Conservation (phyloP, 2,329 filamentous ascomycete species). For the Xylariaceae sp. region DNA sequence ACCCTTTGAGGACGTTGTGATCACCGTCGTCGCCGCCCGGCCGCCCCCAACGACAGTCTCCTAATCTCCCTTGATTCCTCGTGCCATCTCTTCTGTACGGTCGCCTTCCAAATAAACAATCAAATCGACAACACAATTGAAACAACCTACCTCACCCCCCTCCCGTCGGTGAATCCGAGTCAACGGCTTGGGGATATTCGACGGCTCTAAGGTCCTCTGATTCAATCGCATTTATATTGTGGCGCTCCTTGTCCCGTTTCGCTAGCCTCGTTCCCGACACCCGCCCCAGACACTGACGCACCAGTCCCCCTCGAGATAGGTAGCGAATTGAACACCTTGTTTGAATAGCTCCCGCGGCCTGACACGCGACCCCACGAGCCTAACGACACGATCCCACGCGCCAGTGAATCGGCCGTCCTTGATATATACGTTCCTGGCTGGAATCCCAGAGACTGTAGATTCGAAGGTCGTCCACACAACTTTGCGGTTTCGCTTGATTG, state of each 20-base stretch:
- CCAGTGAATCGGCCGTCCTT: neutral
- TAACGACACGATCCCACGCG: neutral
- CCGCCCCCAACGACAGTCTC: neutral
- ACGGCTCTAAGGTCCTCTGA: slow-evolving; percentile 17
- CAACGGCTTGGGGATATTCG: slow-evolving; percentile 14
- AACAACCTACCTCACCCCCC: slow-evolving; percentile 15
- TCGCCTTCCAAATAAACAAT: neutral
- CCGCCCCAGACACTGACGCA: slow-evolving; percentile 1
- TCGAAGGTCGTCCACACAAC: neutral
- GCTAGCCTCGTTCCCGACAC: slow-evolving; percentile 23
- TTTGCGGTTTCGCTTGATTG: neutral
- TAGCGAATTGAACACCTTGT: neutral
- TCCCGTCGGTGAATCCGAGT: slow-evolving; percentile 18
- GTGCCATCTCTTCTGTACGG: neutral
- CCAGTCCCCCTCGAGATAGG: slow-evolving; percentile 5
- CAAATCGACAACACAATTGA: slow-evolving; percentile 9
- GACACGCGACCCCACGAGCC: neutral
- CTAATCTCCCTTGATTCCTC: neutral
- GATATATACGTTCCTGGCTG: neutral
- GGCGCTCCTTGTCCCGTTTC: slow-evolving; percentile 28
- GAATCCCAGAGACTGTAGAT: neutral
- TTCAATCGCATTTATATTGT: slow-evolving; percentile 26
- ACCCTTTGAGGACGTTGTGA: neutral
- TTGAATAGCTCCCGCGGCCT: neutral
- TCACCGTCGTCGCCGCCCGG: no score